These are phyloP conservation scores for Urochloa ruziziensis DNA, from an alignment of 176 grass and related monocot species.

Conservation along the genomic window DNA sequence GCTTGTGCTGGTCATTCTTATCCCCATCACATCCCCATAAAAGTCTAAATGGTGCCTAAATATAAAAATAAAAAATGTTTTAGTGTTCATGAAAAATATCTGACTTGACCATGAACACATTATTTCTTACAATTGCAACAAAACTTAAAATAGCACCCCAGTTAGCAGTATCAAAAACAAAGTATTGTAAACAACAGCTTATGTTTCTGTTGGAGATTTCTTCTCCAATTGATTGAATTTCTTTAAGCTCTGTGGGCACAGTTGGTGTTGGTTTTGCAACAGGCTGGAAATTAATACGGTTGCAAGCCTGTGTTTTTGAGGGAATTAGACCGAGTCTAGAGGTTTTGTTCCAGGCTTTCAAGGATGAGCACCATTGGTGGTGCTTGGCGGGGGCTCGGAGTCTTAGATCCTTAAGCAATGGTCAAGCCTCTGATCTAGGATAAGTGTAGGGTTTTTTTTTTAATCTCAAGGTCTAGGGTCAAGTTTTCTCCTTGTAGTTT, in stretches of 20 bases:
- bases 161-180: not conserved
- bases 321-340: too few relatives aligned
- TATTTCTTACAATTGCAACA: not conserved
- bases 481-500: too few relatives aligned
- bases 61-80: not conserved
- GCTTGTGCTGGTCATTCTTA: slow-evolving; percentile 88
- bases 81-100: not conserved
- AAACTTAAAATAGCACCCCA: not conserved
- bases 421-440: too few relatives aligned
- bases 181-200: not conserved
- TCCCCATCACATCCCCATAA: slow-evolving; percentile 97
- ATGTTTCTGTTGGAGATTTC: not conserved
- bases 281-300: not conserved
- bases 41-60: slow-evolving; percentile 58
- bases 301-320: too few relatives aligned
- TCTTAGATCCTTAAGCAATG: too few relatives aligned
- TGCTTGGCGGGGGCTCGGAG: too few relatives aligned
- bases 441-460: too few relatives aligned
- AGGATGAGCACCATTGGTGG: too few relatives aligned
- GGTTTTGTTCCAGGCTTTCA: too few relatives aligned
- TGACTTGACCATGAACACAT: not conserved
- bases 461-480: too few relatives aligned
- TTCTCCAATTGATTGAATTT: not conserved
- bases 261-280: not conserved
- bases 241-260: not conserved